Base-by-base conservation (phyloP, 2,329 filamentous ascomycete genomes). In the Cladophialophora immunda region DNA sequence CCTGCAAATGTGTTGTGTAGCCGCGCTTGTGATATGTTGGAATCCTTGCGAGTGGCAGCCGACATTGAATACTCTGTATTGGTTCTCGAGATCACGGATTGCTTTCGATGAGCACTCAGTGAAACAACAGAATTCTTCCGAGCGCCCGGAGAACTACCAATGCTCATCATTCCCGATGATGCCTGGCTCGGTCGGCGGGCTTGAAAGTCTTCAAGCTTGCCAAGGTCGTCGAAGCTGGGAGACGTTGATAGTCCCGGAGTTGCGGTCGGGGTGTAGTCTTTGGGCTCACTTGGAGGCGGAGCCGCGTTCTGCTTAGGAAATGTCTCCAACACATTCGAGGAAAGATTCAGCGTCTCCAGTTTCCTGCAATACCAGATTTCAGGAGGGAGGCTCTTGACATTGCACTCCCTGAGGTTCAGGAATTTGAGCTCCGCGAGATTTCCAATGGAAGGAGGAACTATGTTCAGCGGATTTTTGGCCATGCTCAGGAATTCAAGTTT, bases 311-410 rank as follows among this genome's bases (percentile, higher is more conserved):
- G 92, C 76, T 97, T 97, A 0, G 95, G 95, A 76, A 99, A 98
- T 47, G 87, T 89, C 58, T 94, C 91, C 22, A 99, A 84, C 6
- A 98, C 90, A 73, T 99, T 99, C 11, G 95, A 97, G 0, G 94
- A 98, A 13, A 97, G 90, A 73, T 99, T 99, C 66, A 99, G 86
- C 0, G 91, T 94, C 78, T 98, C 94, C 62, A 99, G 81, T 76
- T 91, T 93, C 73, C 90, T 90, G 59, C 94, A 94, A 84, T 92
- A 94, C 95, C 95, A 99, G n/a, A 99, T 86, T 76, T 99, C 95
- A 75, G 92, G 88, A 1, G 95, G 95, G 34, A 99, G 83, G 74
- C 90, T 91, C 71, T 90, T 91, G 65, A 99, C 86, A 75, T 98
- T 99, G 81, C 98, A 99, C 75, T 95, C 93, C 70, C 94, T 88